Conservation (phyloP, 192 early-diverging fungal genomes). For the Geranomyces michiganensis region DNA sequence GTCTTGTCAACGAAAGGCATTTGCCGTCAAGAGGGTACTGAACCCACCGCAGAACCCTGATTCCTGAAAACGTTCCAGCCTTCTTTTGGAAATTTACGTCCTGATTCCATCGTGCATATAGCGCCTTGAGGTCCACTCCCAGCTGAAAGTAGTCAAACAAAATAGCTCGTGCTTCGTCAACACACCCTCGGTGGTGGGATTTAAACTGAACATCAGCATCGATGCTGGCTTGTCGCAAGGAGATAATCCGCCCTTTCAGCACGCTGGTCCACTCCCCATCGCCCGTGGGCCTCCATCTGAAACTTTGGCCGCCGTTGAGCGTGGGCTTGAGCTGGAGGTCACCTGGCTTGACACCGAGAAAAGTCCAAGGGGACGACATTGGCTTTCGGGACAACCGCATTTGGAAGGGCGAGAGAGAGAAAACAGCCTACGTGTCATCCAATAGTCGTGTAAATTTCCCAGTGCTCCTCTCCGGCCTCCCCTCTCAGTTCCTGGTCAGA, state of each 20-base stretch:
- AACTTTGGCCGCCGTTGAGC: constrained; percentile 86
- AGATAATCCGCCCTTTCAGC: constrained; percentile 59
- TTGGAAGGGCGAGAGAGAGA: no score
- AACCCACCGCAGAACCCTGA: constrained; percentile 66
- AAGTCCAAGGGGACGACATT: no score
- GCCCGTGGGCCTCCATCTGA: constrained; percentile 80
- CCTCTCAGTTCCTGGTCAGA: no score
- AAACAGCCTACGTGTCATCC: no score
- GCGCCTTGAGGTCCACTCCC: constrained; percentile 59
- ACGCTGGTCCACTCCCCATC: constrained; percentile 64
- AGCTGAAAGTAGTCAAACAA: constrained; percentile 89
- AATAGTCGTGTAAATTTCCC: no score
- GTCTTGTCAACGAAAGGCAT: no score
- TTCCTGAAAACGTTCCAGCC: constrained; percentile 58
- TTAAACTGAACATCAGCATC: constrained; percentile 30
- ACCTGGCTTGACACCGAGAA: constrained; percentile 18
- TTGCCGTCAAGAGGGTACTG: background rate
- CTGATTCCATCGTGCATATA: constrained; percentile 53
- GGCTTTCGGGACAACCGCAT: background rate
- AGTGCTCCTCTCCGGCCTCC: no score
- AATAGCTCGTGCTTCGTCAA: constrained; percentile 35
- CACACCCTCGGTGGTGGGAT: constrained; percentile 21
- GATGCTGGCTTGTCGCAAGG: constrained; percentile 61
- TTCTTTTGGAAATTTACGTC: constrained; percentile 73
- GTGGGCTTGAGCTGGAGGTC: constrained; percentile 81